These are phyloP conservation scores for Cephaloascus fragrans DNA, from an alignment of 805 yeast species.

Conservation along the genomic window DNA sequence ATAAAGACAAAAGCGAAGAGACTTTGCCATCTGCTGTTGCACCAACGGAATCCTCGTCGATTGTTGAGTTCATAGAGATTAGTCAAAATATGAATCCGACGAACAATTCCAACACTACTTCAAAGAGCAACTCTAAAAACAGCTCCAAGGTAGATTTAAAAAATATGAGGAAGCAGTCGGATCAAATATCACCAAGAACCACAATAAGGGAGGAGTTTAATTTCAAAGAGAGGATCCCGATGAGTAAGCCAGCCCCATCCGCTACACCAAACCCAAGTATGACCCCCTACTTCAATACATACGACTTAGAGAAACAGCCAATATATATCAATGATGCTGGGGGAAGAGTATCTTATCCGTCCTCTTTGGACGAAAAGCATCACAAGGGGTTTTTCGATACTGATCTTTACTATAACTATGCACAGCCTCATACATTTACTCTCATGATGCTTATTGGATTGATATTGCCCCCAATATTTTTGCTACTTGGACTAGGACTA, in stretches of 20 bases:
- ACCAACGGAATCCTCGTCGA: too few species aligned
- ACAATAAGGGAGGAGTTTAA: not conserved
- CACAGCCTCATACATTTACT: not conserved
- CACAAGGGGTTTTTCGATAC: conserved; percentile 1
- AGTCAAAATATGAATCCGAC: not conserved
- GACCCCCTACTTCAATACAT: not conserved
- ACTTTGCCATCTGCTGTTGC: too few species aligned
- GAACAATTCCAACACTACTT: not conserved
- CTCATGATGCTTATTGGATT: not conserved
- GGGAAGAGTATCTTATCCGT: too few species aligned
- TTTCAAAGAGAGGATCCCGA: not conserved
- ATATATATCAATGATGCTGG: too few species aligned
- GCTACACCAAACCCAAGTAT: not conserved
- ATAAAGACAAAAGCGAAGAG: not conserved
- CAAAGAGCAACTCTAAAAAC: not conserved
- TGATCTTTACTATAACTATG: not conserved
- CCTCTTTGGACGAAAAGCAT: not conserved
- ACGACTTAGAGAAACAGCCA: not conserved
- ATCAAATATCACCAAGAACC: too few species aligned
- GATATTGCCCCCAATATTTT: not conserved
- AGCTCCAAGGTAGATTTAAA: not conserved
- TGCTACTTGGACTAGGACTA: not conserved
- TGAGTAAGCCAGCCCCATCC: not conserved
- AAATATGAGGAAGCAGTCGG: not conserved
- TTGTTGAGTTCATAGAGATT: not conserved